Conservation (phyloP, 768 basidiomycete genomes). For the Boletellus emodensis region DNA sequence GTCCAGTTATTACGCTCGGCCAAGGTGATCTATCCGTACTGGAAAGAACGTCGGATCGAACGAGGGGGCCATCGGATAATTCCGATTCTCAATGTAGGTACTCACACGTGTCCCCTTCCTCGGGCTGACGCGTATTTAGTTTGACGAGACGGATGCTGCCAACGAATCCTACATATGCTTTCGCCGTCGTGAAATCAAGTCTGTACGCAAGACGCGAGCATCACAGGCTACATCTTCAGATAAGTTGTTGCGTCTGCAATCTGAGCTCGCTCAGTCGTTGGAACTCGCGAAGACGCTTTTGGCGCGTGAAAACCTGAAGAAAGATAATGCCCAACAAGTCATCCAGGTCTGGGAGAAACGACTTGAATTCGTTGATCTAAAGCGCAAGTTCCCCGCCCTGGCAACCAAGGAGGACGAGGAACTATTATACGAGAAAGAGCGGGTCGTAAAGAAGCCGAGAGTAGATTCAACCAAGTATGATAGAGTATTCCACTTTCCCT, state of each 20-base stretch:
- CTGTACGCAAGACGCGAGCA: conserved; percentile 89
- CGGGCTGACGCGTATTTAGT: conserved; percentile 37
- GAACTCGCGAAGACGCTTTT: conserved; percentile 26
- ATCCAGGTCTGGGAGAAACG: conserved; percentile 77
- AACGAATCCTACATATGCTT: conserved; percentile 98
- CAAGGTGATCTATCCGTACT: conserved; percentile 77
- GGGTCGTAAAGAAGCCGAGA: conserved; percentile 57
- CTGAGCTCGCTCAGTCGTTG: conserved; percentile 2
- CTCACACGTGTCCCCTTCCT: not conserved
- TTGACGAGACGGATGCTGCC: conserved; percentile 44
- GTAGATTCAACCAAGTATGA: conserved; percentile 20
- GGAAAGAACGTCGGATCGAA: conserved; percentile 80
- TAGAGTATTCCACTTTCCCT: too few species aligned
- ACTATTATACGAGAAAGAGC: conserved; percentile 67
- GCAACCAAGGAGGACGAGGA: conserved; percentile 68
- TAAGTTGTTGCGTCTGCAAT: conserved; percentile 58
- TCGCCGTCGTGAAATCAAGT: conserved; percentile 90
- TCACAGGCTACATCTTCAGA: conserved; percentile 88
- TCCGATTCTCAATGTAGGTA: conserved; percentile 78
- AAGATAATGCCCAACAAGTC: conserved; percentile 54
- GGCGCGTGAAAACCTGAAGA: conserved; percentile 73
- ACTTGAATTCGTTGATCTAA: conserved; percentile 69
- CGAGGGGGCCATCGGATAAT: conserved; percentile 83
- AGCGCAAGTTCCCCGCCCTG: conserved; percentile 64
- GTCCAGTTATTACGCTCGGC: conserved; percentile 64